phyloP scores from a whole-genome alignment of 176 grass and related monocot species.

The Phragmites australis region DNA sequence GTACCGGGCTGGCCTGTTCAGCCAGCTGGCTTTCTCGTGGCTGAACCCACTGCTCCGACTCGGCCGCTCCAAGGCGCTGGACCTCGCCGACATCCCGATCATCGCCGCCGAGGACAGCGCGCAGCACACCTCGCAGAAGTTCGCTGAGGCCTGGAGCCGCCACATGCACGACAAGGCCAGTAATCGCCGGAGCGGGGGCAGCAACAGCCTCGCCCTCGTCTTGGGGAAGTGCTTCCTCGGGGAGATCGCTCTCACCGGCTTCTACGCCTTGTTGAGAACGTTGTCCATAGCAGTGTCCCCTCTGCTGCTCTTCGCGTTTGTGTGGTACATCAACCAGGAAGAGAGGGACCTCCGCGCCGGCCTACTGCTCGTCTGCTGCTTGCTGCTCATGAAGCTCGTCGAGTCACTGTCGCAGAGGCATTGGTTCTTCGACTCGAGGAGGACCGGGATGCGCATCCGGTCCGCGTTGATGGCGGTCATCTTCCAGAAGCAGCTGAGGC shows the following conservation, averaged over 20 bases:
- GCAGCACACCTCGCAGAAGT: conserved; percentile 38
- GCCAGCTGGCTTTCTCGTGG: conserved; percentile 82
- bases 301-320: conserved; percentile 67
- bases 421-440: conserved; percentile 76
- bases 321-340: conserved; percentile 55
- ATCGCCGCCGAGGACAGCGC: conserved; percentile 65
- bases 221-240: conserved; percentile 58
- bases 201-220: conserved; percentile 46
- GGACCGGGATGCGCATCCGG: conserved; percentile 75
- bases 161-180: conserved; percentile 52
- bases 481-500: conserved; percentile 79
- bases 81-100: conserved; percentile 63
- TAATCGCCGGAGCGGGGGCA: conserved; percentile 14
- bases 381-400: conserved; percentile 60
- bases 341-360: conserved; percentile 42
- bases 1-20: conserved; percentile 50
- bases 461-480: conserved; percentile 71
- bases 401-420: conserved; percentile 87
- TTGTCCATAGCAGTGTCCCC: conserved; percentile 48
- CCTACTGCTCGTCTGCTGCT: conserved; percentile 49
- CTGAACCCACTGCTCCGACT: conserved; percentile 66
- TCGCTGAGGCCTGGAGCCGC: conserved; percentile 52
- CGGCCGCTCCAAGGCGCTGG: conserved; percentile 67
- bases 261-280: conserved; percentile 67
- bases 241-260: conserved; percentile 60